Evolutionary conservation across 441 rosid genomes (phyloP).

Genomic region (Corymbia calophylla): DNA sequence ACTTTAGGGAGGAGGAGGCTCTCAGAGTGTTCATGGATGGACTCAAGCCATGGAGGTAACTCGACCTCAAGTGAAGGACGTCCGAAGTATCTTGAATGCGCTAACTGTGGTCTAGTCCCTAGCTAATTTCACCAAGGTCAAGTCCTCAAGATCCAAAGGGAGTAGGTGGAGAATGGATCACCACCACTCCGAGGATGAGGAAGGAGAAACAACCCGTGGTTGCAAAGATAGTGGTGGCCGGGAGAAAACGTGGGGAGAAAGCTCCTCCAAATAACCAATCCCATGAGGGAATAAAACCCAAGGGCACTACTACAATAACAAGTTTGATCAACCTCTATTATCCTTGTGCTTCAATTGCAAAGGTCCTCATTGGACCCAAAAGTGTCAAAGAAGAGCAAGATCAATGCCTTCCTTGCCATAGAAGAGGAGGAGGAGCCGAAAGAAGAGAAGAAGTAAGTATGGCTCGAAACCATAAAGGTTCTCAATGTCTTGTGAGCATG

Average conservation of each 20-base stretch:
- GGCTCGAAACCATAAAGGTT: background rate
- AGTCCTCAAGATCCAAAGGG: background rate
- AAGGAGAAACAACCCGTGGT: too few species aligned
- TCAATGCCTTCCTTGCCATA: background rate
- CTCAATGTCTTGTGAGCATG: background rate
- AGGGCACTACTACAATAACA: too few species aligned
- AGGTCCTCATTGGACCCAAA: background rate
- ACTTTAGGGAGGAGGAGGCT: background rate
- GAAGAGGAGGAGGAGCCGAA: too few species aligned
- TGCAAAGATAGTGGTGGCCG: too few species aligned
- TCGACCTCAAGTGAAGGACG: background rate
- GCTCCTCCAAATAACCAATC: background rate
- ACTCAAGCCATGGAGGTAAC: background rate
- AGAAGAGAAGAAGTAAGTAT: background rate
- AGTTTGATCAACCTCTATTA: too few species aligned
- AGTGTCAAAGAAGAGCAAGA: background rate
- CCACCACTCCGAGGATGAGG: too few species aligned
- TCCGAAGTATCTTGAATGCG: background rate
- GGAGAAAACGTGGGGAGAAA: background rate
- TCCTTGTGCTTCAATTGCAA: background rate
- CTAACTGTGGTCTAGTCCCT: background rate
- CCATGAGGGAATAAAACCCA: too few species aligned
- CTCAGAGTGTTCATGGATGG: background rate
- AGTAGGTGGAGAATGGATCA: too few species aligned
- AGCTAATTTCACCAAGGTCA: background rate